These are phyloP conservation scores for Melastoma malabathricum DNA, from an alignment of 345 rosid species.

Conservation along the genomic window DNA sequence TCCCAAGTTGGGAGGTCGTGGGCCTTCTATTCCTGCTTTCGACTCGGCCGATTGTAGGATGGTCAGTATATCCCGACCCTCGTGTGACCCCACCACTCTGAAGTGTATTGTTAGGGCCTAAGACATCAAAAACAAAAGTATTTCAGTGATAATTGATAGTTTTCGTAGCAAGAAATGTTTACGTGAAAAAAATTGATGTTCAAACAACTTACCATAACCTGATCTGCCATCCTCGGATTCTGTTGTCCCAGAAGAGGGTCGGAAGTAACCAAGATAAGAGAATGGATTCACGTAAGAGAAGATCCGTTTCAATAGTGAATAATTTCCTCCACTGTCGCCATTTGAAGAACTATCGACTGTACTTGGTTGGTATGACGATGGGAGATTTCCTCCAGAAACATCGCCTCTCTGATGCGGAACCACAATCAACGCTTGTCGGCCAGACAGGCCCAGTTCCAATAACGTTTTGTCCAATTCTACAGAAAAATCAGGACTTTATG, in stretches of 20 bases:
- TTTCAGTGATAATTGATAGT: neutral
- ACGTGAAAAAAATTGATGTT: neutral
- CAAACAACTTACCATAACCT: constrained; percentile 29
- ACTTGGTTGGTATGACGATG: constrained; percentile 16
- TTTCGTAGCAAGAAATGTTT: neutral
- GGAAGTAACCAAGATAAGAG: constrained; percentile 50
- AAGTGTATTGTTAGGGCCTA: constrained; percentile 38
- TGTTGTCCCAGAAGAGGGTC: constrained; percentile 30
- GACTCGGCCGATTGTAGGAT: constrained; percentile 19
- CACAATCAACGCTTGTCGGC: constrained; percentile 78
- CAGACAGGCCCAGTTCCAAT: constrained; percentile 54
- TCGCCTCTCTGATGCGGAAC: constrained; percentile 39
- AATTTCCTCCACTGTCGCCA: constrained; percentile 51
- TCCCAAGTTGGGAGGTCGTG: constrained; percentile 36
- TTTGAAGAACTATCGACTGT: constrained; percentile 17
- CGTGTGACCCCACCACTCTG: constrained; percentile 21
- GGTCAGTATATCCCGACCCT: constrained; percentile 13
- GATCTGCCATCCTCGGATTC: constrained; percentile 30
- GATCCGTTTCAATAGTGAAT: constrained; percentile 31
- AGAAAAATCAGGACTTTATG: constrained; percentile 2
- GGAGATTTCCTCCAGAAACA: constrained; percentile 25
- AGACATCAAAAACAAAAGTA: neutral
- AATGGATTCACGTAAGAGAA: constrained; percentile 67
- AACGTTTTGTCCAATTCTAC: constrained; percentile 64
- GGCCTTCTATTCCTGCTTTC: constrained; percentile 28